Evolutionary conservation across 192 early-diverging fungal genomes (phyloP), one percentile per base, ranked within the genome.

Genomic region (Coemansia sp.): DNA sequence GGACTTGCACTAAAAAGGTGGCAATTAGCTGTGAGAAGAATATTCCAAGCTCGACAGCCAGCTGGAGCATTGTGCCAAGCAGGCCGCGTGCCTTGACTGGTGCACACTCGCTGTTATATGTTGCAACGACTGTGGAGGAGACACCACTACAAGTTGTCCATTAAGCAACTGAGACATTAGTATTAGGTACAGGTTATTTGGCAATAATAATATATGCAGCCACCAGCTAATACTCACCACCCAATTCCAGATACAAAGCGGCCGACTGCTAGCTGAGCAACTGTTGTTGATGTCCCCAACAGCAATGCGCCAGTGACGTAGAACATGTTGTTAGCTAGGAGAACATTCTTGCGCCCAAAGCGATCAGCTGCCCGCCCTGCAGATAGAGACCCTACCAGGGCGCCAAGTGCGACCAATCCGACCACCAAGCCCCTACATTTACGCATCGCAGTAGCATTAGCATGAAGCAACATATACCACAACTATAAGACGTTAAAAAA

Each of bases 51-150:
- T 92, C 91, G 15, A 96, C 87, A 0, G 86, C 74, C 37, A 93
- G 82, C 81, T 94, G 93, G 45, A 89, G 86, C 61, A 90, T 69
- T 5, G 87, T 84, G 7, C 94, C 93, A 68, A 93, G 72, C 3
- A 84, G 63, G 8, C 93, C 93, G 59, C 92, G 84, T 25, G 82
- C 71, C 23, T 77, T 81, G 15, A 87, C 73, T 2, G 94, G 90
- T 0, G 91, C 81, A 51, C 93, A 87, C 73, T 94, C 94, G 53
- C 88, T 87, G 46, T 94, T 87, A 69, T 94, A 94, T 7, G 91
- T 89, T 25, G 85, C 87, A 5, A 88, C 82, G 23, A 82, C 84
- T 0, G 86, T 87, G 12, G 73, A 76, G 4, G 80, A 62, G 10
- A 91, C 76, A 37, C 94, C 94, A 36, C 91, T 89, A 42, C 78